Evolutionary conservation across 345 rosid species (phyloP), one percentile per base, ranked within the genome.

Genomic region (Orychophragmus violaceus): DNA sequence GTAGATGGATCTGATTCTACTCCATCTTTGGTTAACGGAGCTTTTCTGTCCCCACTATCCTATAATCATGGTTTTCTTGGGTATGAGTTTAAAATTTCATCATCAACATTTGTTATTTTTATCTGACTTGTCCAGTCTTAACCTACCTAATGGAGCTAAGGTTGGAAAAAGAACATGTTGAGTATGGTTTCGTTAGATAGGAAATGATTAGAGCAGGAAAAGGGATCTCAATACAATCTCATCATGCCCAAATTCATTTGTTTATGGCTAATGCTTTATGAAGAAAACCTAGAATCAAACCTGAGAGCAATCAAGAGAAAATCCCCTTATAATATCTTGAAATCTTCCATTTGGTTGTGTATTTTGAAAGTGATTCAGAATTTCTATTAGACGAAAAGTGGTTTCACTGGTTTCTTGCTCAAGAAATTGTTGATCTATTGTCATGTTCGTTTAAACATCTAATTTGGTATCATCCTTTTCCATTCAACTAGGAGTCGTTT

Each of bases 1-100:
- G 82, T 91, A 21, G 65, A 77, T 19, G 45, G 73, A 21, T 76
- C 80, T 27, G 79, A 77, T 68, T 14, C 59, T 59, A 0, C 37
- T 49, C 4, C 78, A 9, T 81, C 84, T 66, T 72, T 83, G 76
- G 87, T 88, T 54, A 80, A 84, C 4, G 80, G 86, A 62, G 72
- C 87, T 67, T 88, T 93, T 76, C 81, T 88, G 56, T 66, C 76
- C 51, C 76, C 97, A 16, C 72, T 91, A 58, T 78, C 62, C 6
- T 52, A 22, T 41, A 70, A 70, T 30, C 54, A 52, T 52, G 74
- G 74, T 5, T 70, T 19, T 61, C 11, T 70, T 6, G 74, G 74
- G 68, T 69, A 69, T 37, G 7, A 9, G 14, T 53, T 27, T 25
- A 8, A 18, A 6, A 50, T 64, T 17, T 5, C 29, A 16, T 12